Evolutionary conservation across 371 early-diverging fungal species (phyloP), one percentile per base, ranked within the genome.

Genomic region (Actinomortierella ambigua): DNA sequence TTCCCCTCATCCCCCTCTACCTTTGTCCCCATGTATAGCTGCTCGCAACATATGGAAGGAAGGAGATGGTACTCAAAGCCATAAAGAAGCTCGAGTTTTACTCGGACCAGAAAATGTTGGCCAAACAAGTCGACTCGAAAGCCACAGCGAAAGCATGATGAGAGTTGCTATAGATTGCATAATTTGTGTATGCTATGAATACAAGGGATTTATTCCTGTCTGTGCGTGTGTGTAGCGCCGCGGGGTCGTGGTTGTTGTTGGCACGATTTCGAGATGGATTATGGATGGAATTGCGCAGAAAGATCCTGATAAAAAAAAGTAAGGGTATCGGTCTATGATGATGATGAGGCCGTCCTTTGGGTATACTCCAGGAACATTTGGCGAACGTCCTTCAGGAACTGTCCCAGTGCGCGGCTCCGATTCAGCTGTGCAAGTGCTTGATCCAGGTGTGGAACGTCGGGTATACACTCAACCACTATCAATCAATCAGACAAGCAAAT

Each of bases 331-430:
- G n/a, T n/a, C 34, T 34, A 34, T 34, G 34, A 4, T 34, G 34
- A 6, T 27, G n/a, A 26, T 22, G 17, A 26, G 8, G 18, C 7
- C 24, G 62, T 63, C 29, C 63, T 62, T 39, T 60, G 65, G 24
- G 59, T 17, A 7, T 55, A 22, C 23, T 66, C 67, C 47, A 57
- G 60, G 57, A 73, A 73, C 3, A 59, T 59, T 20, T 63, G 58
- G 3, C 73, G 50, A 14, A 56, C 61, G n/a, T 44, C 53, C 53
- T 73, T 73, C 44, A 73, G 26, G 34, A 73, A 73, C n/a, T 63
- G 67, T 51, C 63, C 66, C 27, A 73, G 62, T 24, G 66, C 73
- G 2, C 73, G 53, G 2, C 63, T 63, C 13, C 62, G 67, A 34
- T 73, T 73, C 29, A 73, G 42, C 26, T 59, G 53, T 28, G 40